These are phyloP conservation scores for Blastocystis sp. DNA, from an alignment of 352 stramenopile species.

Conservation along the genomic window DNA sequence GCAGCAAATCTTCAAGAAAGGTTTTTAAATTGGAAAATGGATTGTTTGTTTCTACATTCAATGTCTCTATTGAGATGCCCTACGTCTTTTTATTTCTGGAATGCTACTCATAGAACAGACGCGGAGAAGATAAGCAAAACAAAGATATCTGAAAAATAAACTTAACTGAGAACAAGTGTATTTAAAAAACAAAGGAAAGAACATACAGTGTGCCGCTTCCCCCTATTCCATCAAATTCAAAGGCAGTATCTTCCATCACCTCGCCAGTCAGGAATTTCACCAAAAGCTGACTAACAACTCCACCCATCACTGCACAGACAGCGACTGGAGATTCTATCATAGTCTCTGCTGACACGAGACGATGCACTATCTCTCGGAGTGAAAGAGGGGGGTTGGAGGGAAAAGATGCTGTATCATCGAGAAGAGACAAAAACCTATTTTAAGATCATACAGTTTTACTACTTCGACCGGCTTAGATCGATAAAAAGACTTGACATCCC, in stretches of 20 bases:
- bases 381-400: background rate
- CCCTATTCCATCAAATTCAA: slow-evolving; percentile 3
- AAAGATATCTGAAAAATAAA: background rate
- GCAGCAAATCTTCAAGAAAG: background rate
- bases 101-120: too few relatives aligned
- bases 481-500: background rate
- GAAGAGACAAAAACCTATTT: background rate
- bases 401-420: too few relatives aligned
- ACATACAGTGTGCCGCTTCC: background rate
- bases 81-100: too few relatives aligned
- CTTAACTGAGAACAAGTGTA: background rate
- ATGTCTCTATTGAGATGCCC: background rate
- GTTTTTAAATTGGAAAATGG: background rate
- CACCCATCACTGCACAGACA: background rate
- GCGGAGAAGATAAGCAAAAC: too few relatives aligned
- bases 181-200: slow-evolving; percentile 22
- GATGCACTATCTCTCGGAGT: background rate
- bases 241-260: background rate
- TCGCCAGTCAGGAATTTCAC: background rate
- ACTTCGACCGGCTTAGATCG: background rate
- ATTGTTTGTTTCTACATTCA: background rate
- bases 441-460: background rate
- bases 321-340: background rate
- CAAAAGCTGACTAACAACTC: background rate
- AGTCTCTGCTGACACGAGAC: background rate